phyloP scores from a whole-genome alignment of 2,329 filamentous ascomycete species.

The Scopulariopsis brevicaulis region DNA sequence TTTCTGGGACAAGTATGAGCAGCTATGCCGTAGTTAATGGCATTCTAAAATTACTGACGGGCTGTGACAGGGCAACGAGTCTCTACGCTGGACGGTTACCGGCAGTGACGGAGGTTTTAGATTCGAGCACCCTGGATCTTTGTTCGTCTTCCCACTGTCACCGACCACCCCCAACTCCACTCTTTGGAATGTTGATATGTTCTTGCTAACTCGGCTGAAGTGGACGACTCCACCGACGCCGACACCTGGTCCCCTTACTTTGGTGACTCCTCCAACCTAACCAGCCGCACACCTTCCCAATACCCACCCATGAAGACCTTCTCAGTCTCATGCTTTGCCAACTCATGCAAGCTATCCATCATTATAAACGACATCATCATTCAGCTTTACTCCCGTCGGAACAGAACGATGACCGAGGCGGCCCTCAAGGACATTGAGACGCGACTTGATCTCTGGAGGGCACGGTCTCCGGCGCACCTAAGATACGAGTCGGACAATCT shows the following conservation, averaged over 20 bases:
- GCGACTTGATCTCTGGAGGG: background rate
- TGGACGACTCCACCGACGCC: constrained; percentile 11
- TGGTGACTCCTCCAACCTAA: constrained; percentile 5
- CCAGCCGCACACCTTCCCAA: constrained; percentile 3
- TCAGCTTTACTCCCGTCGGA: background rate
- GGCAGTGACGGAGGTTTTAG: constrained; percentile 5
- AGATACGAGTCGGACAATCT: background rate
- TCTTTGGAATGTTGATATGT: background rate
- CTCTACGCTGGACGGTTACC: constrained; percentile 15
- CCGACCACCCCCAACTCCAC: background rate
- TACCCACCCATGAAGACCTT: constrained; percentile 12
- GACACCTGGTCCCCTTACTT: constrained; percentile 10
- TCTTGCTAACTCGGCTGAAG: constrained; percentile 1
- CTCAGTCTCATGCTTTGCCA: background rate
- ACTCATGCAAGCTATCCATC: constrained; percentile 3
- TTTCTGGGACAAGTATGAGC: constrained; percentile 14
- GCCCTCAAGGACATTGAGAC: background rate
- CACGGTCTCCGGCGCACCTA: background rate
- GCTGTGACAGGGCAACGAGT: constrained; percentile 9
- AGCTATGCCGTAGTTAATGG: background rate
- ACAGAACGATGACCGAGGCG: background rate
- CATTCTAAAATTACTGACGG: background rate
- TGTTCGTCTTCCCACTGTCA: background rate
- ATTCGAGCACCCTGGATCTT: constrained; percentile 4
- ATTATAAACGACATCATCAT: background rate